Evolutionary conservation across 768 basidiomycete species (phyloP), one percentile per base, ranked within the genome.

Genomic region (Trametopsis cervina): DNA sequence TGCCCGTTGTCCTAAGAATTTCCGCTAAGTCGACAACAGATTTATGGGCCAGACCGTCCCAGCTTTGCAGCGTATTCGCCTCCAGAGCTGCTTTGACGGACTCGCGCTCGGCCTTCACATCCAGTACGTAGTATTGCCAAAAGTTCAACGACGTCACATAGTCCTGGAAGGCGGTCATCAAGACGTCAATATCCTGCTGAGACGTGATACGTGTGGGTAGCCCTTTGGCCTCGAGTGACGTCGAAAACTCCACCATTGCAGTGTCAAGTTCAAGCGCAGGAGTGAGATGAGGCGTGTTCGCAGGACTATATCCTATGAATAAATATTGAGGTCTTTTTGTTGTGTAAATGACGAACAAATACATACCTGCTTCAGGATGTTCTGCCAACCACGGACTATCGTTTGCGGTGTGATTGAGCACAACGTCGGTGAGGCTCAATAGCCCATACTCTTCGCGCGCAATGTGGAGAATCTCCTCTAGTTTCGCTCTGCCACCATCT

Each of bases 371-470:
- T 75, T 99, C 96, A 1, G 96, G 96, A 63, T 99, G 96, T 4
- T 94, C 81, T 18, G 80, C 62, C 21, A 99, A 73, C 94, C 94
- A 99, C 15, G 81, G 73, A 54, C 85, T 92, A 61, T 98, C 91
- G 61, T 90, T 88, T 5, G 96, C 91, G 12, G 96, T 98, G 60
- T 99, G 96, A 63, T 99, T 99, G 47, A 97, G 77, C 4, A 99
- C 96, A 44, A 99, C 88, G 62, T 99, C 96, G 1, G 90, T 98
- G 58, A 98, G 63, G 57, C 83, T 88, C 49, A 96, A 72, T 38
- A 99, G 69, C 2, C 95, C 95, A 52, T 84, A 94, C 63, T 94
- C 82, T 33, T 94, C 83, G 60, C 76, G 79, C 5, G 92, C 90
- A 12, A 79, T 60, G 54, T 71, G 74, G 23, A 96, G 68, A 18